Evolutionary conservation across 169 alveolate species (phyloP), one percentile per base, ranked within the genome.

Genomic region (Eimeria zaria): DNA sequence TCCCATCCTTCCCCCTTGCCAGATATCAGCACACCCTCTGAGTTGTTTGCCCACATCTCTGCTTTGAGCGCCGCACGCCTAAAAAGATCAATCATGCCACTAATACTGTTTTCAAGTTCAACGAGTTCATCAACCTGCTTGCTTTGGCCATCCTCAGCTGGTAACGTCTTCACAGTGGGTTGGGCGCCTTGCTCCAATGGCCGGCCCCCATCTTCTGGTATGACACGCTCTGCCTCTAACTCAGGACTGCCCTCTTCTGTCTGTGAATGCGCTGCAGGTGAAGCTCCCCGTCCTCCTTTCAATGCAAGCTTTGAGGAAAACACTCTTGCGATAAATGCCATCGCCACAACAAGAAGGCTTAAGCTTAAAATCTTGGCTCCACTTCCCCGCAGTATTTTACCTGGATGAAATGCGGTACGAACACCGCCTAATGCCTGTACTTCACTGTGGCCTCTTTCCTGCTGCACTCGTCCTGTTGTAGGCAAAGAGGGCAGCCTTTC

Each of bases 11-110:
- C 60, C 44, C 41, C 62, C 39, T 62, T 78, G 16, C 64, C 12
- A 44, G 67, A 46, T 64, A 78, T 64, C 67, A 78, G 88, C 44
- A 18, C 88, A 78, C 30, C 0, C 64, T 78, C 88, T n/a, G 91
- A 33, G 41, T 20, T 84, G 39, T 60, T 84, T 14, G 78, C 53
- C 91, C 91, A 84, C 22, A 14, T 16, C 60, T 84, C 74, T 36
- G 74, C 67, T 78, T 55, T 55, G 39, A 36, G 2, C 44, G 55
- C 2, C 39, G 91, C 78, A 84, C 74, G 78, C 69, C 55, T 84
- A 33, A 84, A 84, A 41, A 24, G 12, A 18, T 33, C 22, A 9
- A 9, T 18, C 78, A 84, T 36, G 18, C 9, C 14, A 3, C 1
- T 1, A 24, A 44, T 55, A 5, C 41, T 58, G 27, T 60, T 39